phyloP scores from a whole-genome alignment of 2,329 filamentous ascomycete genomes.

The Helotiales sp. region DNA sequence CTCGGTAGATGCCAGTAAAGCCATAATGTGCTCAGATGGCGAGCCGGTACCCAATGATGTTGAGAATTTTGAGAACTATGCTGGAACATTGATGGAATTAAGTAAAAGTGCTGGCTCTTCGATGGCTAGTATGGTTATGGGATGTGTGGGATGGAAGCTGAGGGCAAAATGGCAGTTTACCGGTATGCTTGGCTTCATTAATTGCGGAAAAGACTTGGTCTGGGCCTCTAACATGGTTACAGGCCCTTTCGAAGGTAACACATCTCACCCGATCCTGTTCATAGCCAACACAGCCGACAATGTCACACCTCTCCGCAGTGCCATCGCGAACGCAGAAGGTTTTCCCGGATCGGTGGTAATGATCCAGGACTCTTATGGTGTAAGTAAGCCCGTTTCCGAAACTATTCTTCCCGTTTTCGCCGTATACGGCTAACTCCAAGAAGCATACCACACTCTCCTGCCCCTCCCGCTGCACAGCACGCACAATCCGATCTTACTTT shows the following conservation, averaged over 20 bases:
- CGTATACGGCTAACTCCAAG: background rate
- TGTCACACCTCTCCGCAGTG: slow-evolving; percentile 43
- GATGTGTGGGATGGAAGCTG: slow-evolving; percentile 43
- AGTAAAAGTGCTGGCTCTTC: slow-evolving; percentile 52
- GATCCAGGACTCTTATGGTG: slow-evolving; percentile 56
- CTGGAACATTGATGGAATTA: slow-evolving; percentile 36
- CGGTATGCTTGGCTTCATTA: slow-evolving; percentile 22
- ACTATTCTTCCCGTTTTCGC: background rate
- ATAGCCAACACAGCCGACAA: slow-evolving; percentile 46
- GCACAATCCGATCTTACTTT: slow-evolving; percentile 46
- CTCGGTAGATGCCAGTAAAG: slow-evolving; percentile 33
- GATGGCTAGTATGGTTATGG: slow-evolving; percentile 47
- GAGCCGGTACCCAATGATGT: slow-evolving; percentile 30
- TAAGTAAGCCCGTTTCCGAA: slow-evolving; percentile 40
- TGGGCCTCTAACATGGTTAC: background rate
- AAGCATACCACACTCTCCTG: slow-evolving; percentile 54
- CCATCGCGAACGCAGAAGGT: slow-evolving; percentile 41
- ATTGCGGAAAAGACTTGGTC: background rate
- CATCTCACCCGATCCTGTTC: slow-evolving; percentile 46
- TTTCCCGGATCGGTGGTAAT: slow-evolving; percentile 54
- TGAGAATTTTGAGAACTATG: slow-evolving; percentile 36
- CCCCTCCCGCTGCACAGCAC: slow-evolving; percentile 45
- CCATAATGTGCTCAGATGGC: slow-evolving; percentile 41
- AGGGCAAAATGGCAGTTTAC: slow-evolving; percentile 41
- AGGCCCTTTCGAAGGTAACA: slow-evolving; percentile 44